Base-by-base conservation (phyloP, 176 grass and related monocot species). In the Alloteropsis semialata region DNA sequence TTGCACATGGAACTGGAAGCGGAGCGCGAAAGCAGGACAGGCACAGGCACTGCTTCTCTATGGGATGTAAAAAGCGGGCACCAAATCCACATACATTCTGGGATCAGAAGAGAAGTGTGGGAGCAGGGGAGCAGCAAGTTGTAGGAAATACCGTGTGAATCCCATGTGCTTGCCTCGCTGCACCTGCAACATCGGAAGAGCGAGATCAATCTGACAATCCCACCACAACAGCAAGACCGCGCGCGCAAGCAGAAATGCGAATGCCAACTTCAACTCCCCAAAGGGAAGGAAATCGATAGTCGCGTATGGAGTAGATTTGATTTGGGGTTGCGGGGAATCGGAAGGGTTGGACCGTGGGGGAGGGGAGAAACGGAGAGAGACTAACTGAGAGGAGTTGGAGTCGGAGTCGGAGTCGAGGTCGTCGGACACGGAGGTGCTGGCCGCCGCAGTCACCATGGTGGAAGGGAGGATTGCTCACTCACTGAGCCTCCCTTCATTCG, bases 91-190 rank as follows among this genome's bases (percentile, higher is more conserved):
- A 55, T 12, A 32, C 8, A 62, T 13, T 19, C 21, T 33, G 66
- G 42, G 0, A 39, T 17, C 10, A 66, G 22, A 45, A 14, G 12
- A 41, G 27, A 43, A 43, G 8, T 14, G 8, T 8, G 6, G 12
- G 33, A 36, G 24, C 8, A 24, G 15, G 43, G 10, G 6, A 30
- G 15, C 22, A 27, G 22, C 39, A 78, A 36, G 19, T 36, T 11
- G 22, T 25, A 51, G 32, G 81, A 55, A 12, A 25, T 51, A 88
- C 87, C 87, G 75, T 84, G 8, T 11, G 73, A 78, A 64, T 88
- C 80, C 86, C 80, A 88, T 41, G 2, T 36, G 74, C 65, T 71
- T 48, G 51, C 44, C 27, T 62, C 81, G 27, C 67, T 74, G 75
- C 48, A 88, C 49, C 81, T 84, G 45, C 61, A 59, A 29, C 24